phyloP scores from a whole-genome alignment of 306 rosid genomes.

The Hippophae tibetana region DNA sequence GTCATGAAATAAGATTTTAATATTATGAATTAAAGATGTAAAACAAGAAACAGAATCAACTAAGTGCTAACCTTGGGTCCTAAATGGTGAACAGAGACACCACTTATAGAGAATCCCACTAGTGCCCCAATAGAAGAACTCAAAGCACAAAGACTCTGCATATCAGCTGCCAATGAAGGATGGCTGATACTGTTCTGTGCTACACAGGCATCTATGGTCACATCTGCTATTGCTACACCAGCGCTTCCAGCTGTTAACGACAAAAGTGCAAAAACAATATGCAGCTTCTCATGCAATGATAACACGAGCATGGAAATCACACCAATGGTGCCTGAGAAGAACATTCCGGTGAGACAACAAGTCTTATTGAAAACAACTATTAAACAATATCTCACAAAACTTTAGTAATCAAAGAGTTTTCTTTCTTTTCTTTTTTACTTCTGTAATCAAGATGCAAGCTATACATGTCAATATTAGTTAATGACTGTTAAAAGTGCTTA shows the following conservation, averaged over 20 bases:
- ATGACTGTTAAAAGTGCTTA: too few species aligned
- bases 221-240: conserved; percentile 85
- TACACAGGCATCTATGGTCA: conserved; percentile 93
- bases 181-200: conserved; percentile 82
- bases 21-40: conserved; percentile 1
- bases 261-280: conserved; percentile 60
- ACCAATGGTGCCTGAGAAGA: conserved; percentile 51
- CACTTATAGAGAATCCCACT: conserved; percentile 78
- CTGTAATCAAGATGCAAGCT: not conserved
- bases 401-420: too few species aligned
- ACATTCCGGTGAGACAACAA: conserved; percentile 10
- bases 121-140: conserved; percentile 76
- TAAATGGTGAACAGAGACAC: conserved; percentile 73
- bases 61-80: conserved; percentile 69
- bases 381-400: not conserved
- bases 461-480: not conserved
- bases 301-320: conserved; percentile 57
- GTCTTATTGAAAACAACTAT: not conserved
- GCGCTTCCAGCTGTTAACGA: conserved; percentile 70
- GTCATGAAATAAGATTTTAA: conserved; percentile 2
- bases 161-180: conserved; percentile 72
- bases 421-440: too few species aligned
- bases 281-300: conserved; percentile 55
- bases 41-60: not conserved
- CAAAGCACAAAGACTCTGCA: conserved; percentile 92